These are phyloP conservation scores for Sonneratia caseolaris DNA, from an alignment of 345 rosid species.

Conservation along the genomic window DNA sequence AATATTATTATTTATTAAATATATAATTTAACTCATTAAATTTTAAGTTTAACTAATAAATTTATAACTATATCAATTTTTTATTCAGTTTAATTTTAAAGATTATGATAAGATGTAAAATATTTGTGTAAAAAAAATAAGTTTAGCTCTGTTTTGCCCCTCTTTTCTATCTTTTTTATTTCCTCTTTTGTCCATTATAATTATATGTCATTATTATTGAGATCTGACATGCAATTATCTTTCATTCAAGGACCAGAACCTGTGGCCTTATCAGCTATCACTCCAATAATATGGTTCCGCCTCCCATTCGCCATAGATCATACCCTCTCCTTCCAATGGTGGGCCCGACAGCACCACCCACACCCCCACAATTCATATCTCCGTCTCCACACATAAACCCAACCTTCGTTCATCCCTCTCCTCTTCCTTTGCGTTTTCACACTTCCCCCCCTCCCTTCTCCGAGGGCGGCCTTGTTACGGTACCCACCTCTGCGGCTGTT, in stretches of 20 bases:
- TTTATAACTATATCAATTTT: too few relatives aligned
- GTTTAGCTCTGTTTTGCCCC: background rate
- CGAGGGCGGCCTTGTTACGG: too few relatives aligned
- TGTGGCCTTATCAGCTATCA: conserved; percentile 44
- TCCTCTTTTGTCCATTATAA: background rate
- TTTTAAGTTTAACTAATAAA: too few relatives aligned
- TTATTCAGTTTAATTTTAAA: too few relatives aligned
- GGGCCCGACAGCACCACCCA: background rate
- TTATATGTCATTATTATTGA: background rate
- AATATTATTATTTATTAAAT: too few relatives aligned
- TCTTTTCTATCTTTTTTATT: background rate
- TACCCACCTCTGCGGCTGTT: too few relatives aligned
- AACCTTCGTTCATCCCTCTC: background rate
- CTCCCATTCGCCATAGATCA: conserved; percentile 17
- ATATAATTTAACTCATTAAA: too few relatives aligned
- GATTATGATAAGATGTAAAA: background rate
- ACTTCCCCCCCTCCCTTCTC: background rate
- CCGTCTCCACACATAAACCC: conserved; percentile 10
- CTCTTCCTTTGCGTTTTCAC: background rate
- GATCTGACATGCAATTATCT: background rate
- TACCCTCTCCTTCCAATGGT: conserved; percentile 9
- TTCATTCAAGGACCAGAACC: conserved; percentile 14
- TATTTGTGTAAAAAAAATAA: background rate
- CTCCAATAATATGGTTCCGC: conserved; percentile 16
- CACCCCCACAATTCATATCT: background rate